These are phyloP conservation scores for Aspergillus udagawae DNA, from an alignment of 2,329 filamentous ascomycete genomes.

Conservation along the genomic window DNA sequence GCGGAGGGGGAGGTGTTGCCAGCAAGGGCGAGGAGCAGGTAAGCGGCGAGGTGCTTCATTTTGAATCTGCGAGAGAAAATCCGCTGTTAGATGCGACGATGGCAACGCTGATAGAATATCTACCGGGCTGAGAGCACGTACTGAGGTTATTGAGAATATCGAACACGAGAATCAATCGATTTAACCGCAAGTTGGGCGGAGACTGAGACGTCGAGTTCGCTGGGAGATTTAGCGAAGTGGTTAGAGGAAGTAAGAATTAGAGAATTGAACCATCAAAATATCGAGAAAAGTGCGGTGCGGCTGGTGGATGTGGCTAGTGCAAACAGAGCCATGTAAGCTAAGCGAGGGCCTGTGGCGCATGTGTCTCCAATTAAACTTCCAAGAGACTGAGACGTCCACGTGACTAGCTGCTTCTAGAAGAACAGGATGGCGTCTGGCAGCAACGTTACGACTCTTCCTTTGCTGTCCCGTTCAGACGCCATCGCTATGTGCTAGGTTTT, in stretches of 20 bases:
- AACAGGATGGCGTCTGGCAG: conserved; percentile 15
- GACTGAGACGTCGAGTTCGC: conserved; percentile 98
- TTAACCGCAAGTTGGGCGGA: conserved; percentile 98
- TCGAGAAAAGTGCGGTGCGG: conserved; percentile 37
- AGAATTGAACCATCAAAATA: conserved; percentile 24
- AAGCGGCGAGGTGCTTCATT: conserved; percentile 99
- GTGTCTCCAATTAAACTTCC: background rate
- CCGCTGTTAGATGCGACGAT: conserved; percentile 14
- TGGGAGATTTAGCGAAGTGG: conserved; percentile 27
- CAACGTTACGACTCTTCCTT: conserved; percentile 9
- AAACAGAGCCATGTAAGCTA: conserved; percentile 20
- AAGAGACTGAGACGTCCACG: conserved; percentile 16
- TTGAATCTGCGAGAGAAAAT: conserved; percentile 45
- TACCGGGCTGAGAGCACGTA: conserved; percentile 17
- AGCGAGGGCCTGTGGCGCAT: conserved; percentile 35
- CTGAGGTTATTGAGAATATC: conserved; percentile 24
- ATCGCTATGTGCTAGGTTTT: background rate
- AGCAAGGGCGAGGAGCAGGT: conserved; percentile 91
- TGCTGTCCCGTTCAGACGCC: conserved; percentile 6
- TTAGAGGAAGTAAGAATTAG: conserved; percentile 26
- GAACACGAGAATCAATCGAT: conserved; percentile 82
- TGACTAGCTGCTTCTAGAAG: conserved; percentile 24
- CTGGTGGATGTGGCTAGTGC: conserved; percentile 32
- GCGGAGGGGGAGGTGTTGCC: conserved; percentile 87
- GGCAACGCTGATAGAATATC: background rate